Evolutionary conservation across 2,329 filamentous ascomycete genomes (phyloP), one percentile per base, ranked within the genome.

Genomic region (Nannizziopsis barbatae): DNA sequence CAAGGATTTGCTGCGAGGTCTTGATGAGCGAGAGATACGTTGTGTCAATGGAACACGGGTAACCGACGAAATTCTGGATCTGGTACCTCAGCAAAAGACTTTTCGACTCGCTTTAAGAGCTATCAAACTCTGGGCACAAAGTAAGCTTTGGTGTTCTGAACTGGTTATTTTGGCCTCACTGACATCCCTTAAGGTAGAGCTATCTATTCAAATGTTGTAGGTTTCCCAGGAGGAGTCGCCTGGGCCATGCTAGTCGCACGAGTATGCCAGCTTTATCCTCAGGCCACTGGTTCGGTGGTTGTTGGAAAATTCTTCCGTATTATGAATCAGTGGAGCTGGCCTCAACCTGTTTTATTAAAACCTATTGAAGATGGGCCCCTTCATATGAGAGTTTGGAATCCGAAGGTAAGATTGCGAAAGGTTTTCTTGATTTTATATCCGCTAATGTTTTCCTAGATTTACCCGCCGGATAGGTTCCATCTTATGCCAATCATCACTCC

Each of bases 401-500:
- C 92, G 31, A 84, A 83, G 73, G 84, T 87, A 68, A 55, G 71
- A 3, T 15, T 27, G 14, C 9, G 15, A 12, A 31, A 3, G 20
- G 14, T 35, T 10, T 20, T 15, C 9, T 12, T 10, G 9, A 20
- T 46, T n/a, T 17, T 42, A 37, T 37, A 8, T 11, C 11, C 33
- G 8, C 31, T 30, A 14, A 42, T 7, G 22, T 32, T 15, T 17
- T 1, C 17, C 37, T 51, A 86, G 75, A 72, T 88, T 27, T 93
- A 94, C 64, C 80, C 80, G 52, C 77, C 79, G 47, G 92, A 96
- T 65, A 78, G 79, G 38, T 85, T 80, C 56, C 90, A 96, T 65
- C 72, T 95, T 45, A 98, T 98, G 92, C 92, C 92, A 22, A 86
- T 98, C 65, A 96, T 98, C 60, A 98, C 92, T 1, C 92, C 92